A percentile compares a stretch with the other conserved stretches of the same genome.
These are phyloP conservation scores for Capsella rubella DNA, from an alignment of 441 rosid species.

Conservation along the genomic window DNA sequence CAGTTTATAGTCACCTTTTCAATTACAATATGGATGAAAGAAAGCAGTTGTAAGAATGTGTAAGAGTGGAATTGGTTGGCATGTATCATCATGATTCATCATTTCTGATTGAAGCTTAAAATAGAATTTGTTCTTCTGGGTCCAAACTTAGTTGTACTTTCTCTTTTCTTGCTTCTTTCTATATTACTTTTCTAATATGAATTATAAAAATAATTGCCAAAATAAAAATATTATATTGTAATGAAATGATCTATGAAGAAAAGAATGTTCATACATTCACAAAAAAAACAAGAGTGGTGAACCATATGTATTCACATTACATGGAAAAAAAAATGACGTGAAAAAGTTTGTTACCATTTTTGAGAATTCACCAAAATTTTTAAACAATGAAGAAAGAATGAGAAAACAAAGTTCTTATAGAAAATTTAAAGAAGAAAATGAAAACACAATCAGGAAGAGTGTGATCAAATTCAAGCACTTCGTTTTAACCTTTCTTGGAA, in stretches of 20 bases:
- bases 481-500: constrained; percentile 75
- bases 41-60: constrained; percentile 33
- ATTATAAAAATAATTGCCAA: neutral
- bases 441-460: constrained; percentile 11
- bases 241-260: neutral
- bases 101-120: constrained; percentile 31
- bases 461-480: constrained; percentile 50
- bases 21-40: constrained; percentile 24
- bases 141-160: constrained; percentile 38
- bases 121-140: constrained; percentile 32
- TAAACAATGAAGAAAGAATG: constrained; percentile 1
- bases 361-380: neutral
- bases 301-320: constrained; percentile 33
- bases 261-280: constrained; percentile 28
- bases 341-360: neutral
- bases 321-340: neutral
- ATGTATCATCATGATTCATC: constrained; percentile 40
- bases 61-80: constrained; percentile 47
- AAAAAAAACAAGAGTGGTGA: constrained; percentile 5
- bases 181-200: constrained; percentile 6
- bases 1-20: neutral
- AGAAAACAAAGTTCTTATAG: constrained; percentile 26
- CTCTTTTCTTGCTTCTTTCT: constrained; percentile 5
- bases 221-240: neutral
- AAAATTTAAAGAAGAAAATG: constrained; percentile 25